These are phyloP conservation scores for Naegleria lovaniensis DNA, from an alignment of 208 protist genomes.

Conservation along the genomic window DNA sequence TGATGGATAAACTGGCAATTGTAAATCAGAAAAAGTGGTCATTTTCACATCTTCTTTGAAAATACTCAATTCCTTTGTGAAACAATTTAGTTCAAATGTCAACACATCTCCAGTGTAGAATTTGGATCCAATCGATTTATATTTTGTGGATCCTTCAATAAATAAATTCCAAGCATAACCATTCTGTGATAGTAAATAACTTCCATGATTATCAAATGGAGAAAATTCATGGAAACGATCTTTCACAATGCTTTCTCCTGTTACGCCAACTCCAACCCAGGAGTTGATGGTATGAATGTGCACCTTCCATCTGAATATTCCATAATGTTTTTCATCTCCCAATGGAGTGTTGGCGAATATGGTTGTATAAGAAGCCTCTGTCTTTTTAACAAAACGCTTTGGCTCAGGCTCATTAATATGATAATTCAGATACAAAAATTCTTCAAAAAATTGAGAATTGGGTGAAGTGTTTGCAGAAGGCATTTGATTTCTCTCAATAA, in stretches of 20 bases:
- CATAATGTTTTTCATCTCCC: neutral
- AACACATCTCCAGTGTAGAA: neutral
- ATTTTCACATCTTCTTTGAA: neutral
- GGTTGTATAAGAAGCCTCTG: neutral
- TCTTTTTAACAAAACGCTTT: neutral
- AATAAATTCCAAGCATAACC: neutral
- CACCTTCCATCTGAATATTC: neutral
- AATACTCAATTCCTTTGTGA: neutral
- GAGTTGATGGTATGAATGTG: neutral
- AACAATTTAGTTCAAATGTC: neutral
- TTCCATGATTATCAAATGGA: neutral
- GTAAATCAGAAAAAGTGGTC: neutral
- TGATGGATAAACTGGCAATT: neutral
- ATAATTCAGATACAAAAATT: too few species aligned
- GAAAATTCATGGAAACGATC: neutral
- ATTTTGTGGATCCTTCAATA: neutral
- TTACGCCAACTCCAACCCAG: neutral
- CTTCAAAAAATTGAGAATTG: too few species aligned
- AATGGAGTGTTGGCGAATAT: neutral
- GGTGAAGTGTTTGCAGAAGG: too few species aligned
- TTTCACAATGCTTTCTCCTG: neutral
- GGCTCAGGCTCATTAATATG: too few species aligned
- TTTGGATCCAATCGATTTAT: neutral
- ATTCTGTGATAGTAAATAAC: neutral
- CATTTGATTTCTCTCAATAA: neutral